phyloP scores from a whole-genome alignment of 1,139 yeast genomes.

The Hanseniaspora gamundiae region DNA sequence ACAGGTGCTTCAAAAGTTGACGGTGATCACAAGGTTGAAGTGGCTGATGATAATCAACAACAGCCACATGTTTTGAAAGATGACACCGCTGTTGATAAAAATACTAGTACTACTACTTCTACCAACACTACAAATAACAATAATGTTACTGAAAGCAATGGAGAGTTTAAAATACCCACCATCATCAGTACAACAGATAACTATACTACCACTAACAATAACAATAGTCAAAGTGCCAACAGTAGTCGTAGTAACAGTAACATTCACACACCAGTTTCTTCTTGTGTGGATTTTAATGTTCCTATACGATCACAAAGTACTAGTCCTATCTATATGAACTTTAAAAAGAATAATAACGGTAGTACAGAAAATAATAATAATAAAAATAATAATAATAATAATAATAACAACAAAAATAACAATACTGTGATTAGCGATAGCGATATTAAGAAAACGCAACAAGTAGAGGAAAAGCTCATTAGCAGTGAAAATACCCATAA shows the following conservation, averaged over 20 bases:
- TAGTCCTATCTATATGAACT: constrained; percentile 15
- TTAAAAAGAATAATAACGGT: background rate
- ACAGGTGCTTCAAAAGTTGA: too few relatives aligned
- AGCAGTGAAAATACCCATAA: too few relatives aligned
- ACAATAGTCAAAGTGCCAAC: background rate
- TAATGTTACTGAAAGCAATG: too few relatives aligned
- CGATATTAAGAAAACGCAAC: too few relatives aligned
- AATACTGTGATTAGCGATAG: background rate
- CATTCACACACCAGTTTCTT: constrained; percentile 60
- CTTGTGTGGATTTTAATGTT: constrained; percentile 55
- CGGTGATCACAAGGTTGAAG: too few relatives aligned
- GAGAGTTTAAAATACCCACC: background rate
- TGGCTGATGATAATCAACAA: too few relatives aligned
- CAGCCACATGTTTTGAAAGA: too few relatives aligned
- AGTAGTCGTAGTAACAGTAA: background rate
- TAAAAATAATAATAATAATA: background rate
- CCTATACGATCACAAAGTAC: constrained; percentile 28
- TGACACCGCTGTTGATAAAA: too few relatives aligned
- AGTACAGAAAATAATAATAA: background rate
- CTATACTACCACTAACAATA: background rate
- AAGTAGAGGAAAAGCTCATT: too few relatives aligned
- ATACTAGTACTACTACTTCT: too few relatives aligned
- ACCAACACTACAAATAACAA: too few relatives aligned
- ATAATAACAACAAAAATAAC: background rate
- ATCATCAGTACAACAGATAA: background rate